Percentiles rank a stretch among this genome's conserved stretches.
These are phyloP conservation scores for Xylaria sp. DNA, from an alignment of 2,329 filamentous ascomycete species.

Conservation along the genomic window DNA sequence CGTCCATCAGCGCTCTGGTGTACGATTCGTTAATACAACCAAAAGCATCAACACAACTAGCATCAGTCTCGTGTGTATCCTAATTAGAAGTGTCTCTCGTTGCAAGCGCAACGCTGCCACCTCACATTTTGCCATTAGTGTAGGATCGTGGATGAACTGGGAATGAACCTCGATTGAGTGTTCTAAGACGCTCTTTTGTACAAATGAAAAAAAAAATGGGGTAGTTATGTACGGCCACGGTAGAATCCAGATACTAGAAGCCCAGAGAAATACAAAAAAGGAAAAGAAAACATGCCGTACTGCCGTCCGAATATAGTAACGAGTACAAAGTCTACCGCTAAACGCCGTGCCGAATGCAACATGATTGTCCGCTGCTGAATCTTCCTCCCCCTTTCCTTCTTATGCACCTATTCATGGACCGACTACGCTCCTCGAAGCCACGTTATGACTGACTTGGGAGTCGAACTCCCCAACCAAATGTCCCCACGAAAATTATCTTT, in stretches of 20 bases:
- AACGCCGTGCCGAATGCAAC: slow-evolving; percentile 38
- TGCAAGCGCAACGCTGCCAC: slow-evolving; percentile 5
- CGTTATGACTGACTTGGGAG: background rate
- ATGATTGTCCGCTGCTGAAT: slow-evolving; percentile 14
- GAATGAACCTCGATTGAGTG: background rate
- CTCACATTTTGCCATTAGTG: slow-evolving; percentile 4
- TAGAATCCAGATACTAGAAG: slow-evolving; percentile 18
- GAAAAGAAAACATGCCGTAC: slow-evolving; percentile 11
- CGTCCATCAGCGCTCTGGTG: background rate
- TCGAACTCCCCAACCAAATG: background rate
- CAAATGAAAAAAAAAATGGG: slow-evolving; percentile 26
- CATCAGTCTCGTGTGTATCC: background rate
- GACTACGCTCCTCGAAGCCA: background rate
- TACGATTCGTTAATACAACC: slow-evolving; percentile 3
- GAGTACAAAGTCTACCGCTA: slow-evolving; percentile 27
- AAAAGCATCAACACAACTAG: slow-evolving; percentile 4
- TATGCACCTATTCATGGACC: slow-evolving; percentile 6
- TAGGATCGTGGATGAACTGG: background rate
- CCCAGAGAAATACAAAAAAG: background rate
- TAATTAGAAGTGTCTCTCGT: slow-evolving; percentile 5
- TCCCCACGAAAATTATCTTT: background rate
- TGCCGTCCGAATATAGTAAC: slow-evolving; percentile 20
- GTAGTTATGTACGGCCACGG: slow-evolving; percentile 19
- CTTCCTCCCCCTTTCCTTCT: background rate
- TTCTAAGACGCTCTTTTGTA: slow-evolving; percentile 1